Base-by-base conservation (phyloP, 1,139 yeast species). In the Maudiozyma humilis region DNA sequence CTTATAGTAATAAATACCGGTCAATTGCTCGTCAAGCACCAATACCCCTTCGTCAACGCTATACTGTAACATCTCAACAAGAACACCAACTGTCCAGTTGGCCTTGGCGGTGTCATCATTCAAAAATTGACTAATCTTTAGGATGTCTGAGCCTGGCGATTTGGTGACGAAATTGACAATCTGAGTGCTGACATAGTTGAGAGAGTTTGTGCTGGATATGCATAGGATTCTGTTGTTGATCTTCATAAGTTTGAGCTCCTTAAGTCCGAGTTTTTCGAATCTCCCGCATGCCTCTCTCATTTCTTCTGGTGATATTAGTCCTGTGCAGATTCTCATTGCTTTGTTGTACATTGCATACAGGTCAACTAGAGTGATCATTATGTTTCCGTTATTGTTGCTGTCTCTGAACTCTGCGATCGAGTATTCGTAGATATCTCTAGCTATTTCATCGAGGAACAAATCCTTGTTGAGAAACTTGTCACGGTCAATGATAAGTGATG, bases 41-140 rank as follows among this genome's bases (percentile, higher is more conserved):
- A 85, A 57, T 1, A 64, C 63, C 0, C 88, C 91, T 3, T 64
- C 59, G 6, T 69, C 71, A 31, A 83, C 73, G 19, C 84, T 79
- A 47, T 71, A 67, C 44, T 77, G 78, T 15, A 86, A 62, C 51
- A 85, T 86, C 56, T 85, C 93, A 14, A 68, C 69, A 2, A 89
- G 73, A 15, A 86, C 78, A 29, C 78, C 75, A 36, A 80, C 70
- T 15, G 89, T 79, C 89, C 93, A 85, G 31, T 69, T 68, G 49
- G 81, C 40, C 23, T 36, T 30, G 13, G 23, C 32, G 7, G 16
- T 10, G 12, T 40, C 34, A 15, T 25, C 12, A 20, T 25, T 36
- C 44, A 54, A 30, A 42, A 45, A 34, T 45, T 62, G 50, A 42
- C 54, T 53, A 18, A 63, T 44, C 45, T 58, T 51, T 36, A 67